Percentiles rank a stretch among this genome's conserved stretches.
phyloP scores from a whole-genome alignment of 1,139 yeast genomes.

The Hyphopichia wangnamkhiaoensis region DNA sequence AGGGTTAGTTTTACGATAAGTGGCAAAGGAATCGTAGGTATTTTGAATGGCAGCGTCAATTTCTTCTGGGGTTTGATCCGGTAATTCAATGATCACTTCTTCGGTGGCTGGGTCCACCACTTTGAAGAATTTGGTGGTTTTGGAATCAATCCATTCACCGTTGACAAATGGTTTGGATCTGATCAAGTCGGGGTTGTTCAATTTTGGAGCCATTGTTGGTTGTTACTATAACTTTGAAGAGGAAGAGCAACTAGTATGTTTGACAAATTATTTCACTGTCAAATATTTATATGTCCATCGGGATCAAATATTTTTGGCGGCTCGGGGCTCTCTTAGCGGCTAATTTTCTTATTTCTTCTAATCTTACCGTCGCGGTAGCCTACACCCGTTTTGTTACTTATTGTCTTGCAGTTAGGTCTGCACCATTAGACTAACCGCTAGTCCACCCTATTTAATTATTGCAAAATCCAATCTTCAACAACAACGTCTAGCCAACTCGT shows the following conservation, averaged over 20 bases:
- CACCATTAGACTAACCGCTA: too few species aligned
- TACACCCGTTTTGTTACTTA: too few species aligned
- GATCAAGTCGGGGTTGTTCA: constrained; percentile 58
- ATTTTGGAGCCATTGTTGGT: constrained; percentile 23
- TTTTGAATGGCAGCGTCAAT: constrained; percentile 61
- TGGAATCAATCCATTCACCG: constrained; percentile 67
- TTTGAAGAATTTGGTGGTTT: constrained; percentile 54
- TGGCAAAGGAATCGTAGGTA: constrained; percentile 61
- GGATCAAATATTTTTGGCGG: too few species aligned
- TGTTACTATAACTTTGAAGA: background rate
- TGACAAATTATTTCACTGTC: too few species aligned
- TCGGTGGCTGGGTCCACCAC: constrained; percentile 79
- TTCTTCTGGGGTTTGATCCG: constrained; percentile 57
- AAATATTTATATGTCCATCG: too few species aligned
- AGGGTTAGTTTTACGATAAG: constrained; percentile 59
- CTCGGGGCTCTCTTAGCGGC: background rate
- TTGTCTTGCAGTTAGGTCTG: background rate
- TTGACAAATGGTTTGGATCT: constrained; percentile 61
- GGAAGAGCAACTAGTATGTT: too few species aligned
- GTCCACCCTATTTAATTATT: too few species aligned
- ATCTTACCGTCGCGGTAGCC: too few species aligned
- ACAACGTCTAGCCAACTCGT: too few species aligned
- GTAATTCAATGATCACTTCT: constrained; percentile 54
- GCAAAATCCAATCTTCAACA: too few species aligned
- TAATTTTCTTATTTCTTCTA: too few species aligned